Evolutionary conservation across 805 yeast species (phyloP).

Genomic region (Ogataea kodamae): DNA sequence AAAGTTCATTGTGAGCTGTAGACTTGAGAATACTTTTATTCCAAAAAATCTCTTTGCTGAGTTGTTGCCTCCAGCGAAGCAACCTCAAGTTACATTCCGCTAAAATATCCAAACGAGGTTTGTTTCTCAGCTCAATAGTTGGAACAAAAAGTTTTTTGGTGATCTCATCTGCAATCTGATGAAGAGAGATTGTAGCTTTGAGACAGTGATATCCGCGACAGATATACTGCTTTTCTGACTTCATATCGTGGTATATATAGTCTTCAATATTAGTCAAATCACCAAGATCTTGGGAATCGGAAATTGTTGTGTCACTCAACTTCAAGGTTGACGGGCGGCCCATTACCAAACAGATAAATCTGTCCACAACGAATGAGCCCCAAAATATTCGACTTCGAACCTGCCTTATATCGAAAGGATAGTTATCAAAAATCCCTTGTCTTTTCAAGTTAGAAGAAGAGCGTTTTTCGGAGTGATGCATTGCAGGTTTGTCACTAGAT

Average conservation of each 20-base stretch:
- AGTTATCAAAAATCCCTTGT: conserved; percentile 28
- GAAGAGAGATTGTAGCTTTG: conserved; percentile 39
- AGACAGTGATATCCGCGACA: conserved; percentile 40
- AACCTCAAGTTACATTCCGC: conserved; percentile 47
- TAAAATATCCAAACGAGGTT: conserved; percentile 15
- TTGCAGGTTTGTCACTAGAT: conserved; percentile 1
- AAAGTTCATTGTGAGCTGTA: conserved; percentile 51
- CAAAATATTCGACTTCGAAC: conserved; percentile 57
- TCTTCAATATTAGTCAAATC: conserved; percentile 57
- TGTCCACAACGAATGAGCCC: conserved; percentile 64
- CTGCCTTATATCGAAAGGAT: conserved; percentile 18
- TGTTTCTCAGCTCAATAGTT: conserved; percentile 4
- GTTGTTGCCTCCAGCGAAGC: conserved; percentile 45
- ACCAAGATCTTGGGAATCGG: conserved; percentile 55
- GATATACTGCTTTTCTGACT: conserved; percentile 20
- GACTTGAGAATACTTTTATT: conserved; percentile 37
- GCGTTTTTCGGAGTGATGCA: not conserved
- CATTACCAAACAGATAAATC: conserved; percentile 53
- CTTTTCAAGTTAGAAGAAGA: not conserved
- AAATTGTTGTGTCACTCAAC: conserved; percentile 53
- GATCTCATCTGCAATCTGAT: conserved; percentile 43
- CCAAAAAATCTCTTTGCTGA: conserved; percentile 52
- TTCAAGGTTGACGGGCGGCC: conserved; percentile 57
- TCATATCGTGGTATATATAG: conserved; percentile 38
- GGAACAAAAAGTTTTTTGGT: conserved; percentile 37